phyloP scores from a whole-genome alignment of 75 land plant species.

The Larix kaempferi region DNA sequence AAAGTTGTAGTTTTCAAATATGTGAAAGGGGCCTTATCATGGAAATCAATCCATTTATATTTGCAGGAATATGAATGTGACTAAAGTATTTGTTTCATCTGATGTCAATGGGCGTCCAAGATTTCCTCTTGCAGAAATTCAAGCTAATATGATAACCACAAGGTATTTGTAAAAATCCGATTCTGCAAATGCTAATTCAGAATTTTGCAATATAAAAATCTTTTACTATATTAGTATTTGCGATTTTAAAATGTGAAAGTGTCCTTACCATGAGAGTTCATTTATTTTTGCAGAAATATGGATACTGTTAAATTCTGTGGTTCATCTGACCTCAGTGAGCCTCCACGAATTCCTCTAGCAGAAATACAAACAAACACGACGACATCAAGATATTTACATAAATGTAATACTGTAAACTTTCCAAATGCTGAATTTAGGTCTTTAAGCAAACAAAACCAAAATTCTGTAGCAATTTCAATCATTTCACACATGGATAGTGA shows the following conservation, averaged over 20 bases:
- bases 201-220: background rate
- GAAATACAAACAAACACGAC: slow-evolving; percentile 3
- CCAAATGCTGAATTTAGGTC: background rate
- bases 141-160: background rate
- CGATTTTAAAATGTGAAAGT: too few relatives aligned
- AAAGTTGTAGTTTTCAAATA: background rate
- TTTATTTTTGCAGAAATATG: slow-evolving; percentile 3
- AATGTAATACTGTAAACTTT: background rate
- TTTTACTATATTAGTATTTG: too few relatives aligned
- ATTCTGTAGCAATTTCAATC: slow-evolving; percentile 6
- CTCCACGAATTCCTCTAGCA: slow-evolving; percentile 14
- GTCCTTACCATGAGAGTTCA: background rate
- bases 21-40: background rate
- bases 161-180: background rate
- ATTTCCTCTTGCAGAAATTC: slow-evolving; percentile 11
- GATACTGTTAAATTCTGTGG: background rate
- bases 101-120: background rate
- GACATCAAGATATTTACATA: background rate
- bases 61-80: slow-evolving; percentile 4
- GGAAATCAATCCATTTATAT: background rate
- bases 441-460: background rate
- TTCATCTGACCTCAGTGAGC: background rate
- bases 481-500: background rate
- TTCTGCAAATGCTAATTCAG: background rate
- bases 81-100: background rate